Evolutionary conservation across 345 rosid species (phyloP), one percentile per base, ranked within the genome.

Genomic region (Sapria himalayana): DNA sequence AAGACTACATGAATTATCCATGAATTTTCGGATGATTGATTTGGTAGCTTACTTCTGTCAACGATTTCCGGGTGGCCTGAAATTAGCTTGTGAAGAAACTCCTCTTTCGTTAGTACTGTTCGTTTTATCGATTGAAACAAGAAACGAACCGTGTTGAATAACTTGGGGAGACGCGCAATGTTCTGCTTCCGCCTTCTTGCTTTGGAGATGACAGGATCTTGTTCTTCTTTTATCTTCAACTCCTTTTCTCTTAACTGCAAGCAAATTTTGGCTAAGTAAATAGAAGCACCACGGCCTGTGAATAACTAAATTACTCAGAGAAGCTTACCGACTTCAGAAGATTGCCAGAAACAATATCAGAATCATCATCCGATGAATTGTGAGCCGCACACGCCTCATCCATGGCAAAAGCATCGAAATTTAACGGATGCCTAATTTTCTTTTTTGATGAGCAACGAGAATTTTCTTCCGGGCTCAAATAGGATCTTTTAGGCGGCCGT

Each of bases 231-330:
- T 1, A 72, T 64, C 51, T 63, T 70, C 60, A 25, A 69, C 63
- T 80, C 92, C 46, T 74, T 80, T 55, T 77, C 84, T 49, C 55
- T 65, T 41, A 85, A 71, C 96, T 85, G 71, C 47, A 66, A 31
- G 38, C 18, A 32, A 17, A 22, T 1, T 10, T 18, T 9, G 15
- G 4, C 19, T 31, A 10, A 22, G 2, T 14, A 52, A 23, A 33
- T 29, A 4, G 33, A 51, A 21, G 18, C 12, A 22, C 15, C 18
- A 23, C 15, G 3, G 19, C 20, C 19, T 3, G 32, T 16, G 25
- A 48, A 29, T 42, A 7, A 17, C 12, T 19, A 29, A 22, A 22
- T 25, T 36, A 38, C 15, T 25, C 15, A 11, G 33, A 43, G 38
- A 35, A 32, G 39, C 76, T 66, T 63, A 77, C 96, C 55, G 86